phyloP scores from a whole-genome alignment of 2,329 filamentous ascomycete species.

The Rutstroemia sp. region DNA sequence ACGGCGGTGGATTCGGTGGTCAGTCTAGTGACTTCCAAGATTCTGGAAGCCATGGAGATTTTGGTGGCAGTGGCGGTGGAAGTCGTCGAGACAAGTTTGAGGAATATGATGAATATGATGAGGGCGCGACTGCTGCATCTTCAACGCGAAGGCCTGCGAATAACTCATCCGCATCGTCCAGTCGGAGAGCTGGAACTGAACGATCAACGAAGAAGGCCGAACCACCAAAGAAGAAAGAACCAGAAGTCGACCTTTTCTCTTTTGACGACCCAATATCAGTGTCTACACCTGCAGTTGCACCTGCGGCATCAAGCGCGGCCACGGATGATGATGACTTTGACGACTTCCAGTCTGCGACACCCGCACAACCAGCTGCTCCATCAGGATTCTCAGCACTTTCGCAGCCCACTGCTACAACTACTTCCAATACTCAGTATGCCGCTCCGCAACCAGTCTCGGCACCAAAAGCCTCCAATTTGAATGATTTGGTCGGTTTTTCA shows the following conservation, averaged over 20 bases:
- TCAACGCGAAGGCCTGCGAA: constrained; percentile 30
- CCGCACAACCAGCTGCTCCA: constrained; percentile 39
- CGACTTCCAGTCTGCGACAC: constrained; percentile 86
- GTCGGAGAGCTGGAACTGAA: constrained; percentile 36
- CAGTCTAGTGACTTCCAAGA: constrained; percentile 66
- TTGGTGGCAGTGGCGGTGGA: constrained; percentile 18
- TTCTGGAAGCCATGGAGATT: constrained; percentile 27
- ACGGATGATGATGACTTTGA: constrained; percentile 80
- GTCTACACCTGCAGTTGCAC: constrained; percentile 36
- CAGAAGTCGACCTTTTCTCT: constrained; percentile 87
- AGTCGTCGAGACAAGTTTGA: constrained; percentile 73
- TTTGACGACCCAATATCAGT: constrained; percentile 69
- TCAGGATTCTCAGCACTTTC: constrained; percentile 33
- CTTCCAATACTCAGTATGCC: constrained; percentile 62
- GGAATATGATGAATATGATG: constrained; percentile 95
- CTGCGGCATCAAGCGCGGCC: constrained; percentile 35
- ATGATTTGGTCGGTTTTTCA: constrained; percentile 70
- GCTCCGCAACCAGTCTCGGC: constrained; percentile 80
- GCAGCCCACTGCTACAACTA: constrained; percentile 43
- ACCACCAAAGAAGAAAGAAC: constrained; percentile 72
- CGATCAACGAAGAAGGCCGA: constrained; percentile 55
- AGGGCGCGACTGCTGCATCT: constrained; percentile 51
- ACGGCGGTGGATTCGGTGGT: constrained; percentile 88
- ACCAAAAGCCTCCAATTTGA: constrained; percentile 71
- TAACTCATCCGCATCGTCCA: constrained; percentile 17